Evolutionary conservation across 2,329 filamentous ascomycete species (phyloP).

Genomic region (Botrytis squamosa): DNA sequence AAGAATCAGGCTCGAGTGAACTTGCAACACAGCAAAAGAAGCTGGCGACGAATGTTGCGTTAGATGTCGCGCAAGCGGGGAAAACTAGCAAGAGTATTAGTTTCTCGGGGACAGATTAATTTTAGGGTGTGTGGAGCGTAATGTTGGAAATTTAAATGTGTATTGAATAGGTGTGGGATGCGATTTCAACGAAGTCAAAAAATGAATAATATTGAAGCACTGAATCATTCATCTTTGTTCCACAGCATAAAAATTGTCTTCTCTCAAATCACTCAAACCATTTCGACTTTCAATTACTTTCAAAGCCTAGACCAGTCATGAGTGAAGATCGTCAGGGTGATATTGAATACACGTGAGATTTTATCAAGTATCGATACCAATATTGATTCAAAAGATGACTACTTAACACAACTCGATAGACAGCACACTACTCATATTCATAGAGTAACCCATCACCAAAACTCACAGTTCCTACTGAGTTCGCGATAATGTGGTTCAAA

Average conservation of each 20-base stretch:
- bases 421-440: too few relatives aligned
- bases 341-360: neutral
- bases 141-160: neutral
- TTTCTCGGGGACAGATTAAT: slow-evolving; percentile 19
- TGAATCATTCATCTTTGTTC: neutral
- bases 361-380: neutral
- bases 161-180: neutral
- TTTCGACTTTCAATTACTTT: neutral
- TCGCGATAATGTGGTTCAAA: too few relatives aligned
- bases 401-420: neutral
- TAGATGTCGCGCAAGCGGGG: slow-evolving; percentile 41
- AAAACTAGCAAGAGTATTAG: slow-evolving; percentile 33
- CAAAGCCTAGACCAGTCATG: neutral
- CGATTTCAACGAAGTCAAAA: neutral
- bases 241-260: neutral
- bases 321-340: neutral
- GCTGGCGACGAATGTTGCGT: slow-evolving; percentile 52
- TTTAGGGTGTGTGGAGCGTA: neutral
- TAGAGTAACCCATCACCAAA: too few relatives aligned
- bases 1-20: slow-evolving; percentile 38
- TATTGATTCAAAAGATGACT: neutral
- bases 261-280: neutral
- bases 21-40: slow-evolving; percentile 51
- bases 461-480: too few relatives aligned
- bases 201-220: neutral